These are phyloP conservation scores for Pythium insidiosum DNA, from an alignment of 352 stramenopile species.

Conservation along the genomic window DNA sequence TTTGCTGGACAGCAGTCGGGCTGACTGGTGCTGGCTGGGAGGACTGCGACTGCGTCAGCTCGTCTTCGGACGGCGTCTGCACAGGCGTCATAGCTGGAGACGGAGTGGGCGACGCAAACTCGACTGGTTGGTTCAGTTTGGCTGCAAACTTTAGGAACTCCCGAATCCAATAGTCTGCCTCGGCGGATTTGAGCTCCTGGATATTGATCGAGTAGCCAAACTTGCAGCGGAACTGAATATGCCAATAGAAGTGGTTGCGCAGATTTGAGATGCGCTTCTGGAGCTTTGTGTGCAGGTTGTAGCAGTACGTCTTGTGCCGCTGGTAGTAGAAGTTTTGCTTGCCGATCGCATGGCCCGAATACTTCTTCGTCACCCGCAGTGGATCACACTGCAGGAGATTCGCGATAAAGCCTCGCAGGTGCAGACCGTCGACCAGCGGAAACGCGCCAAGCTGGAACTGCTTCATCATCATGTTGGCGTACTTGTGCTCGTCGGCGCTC, in stretches of 20 bases:
- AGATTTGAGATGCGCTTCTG: constrained; percentile 74
- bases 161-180: constrained; percentile 62
- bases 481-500: constrained; percentile 67
- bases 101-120: constrained; percentile 13
- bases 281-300: constrained; percentile 70
- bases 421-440: constrained; percentile 55
- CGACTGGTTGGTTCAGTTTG: constrained; percentile 50
- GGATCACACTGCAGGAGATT: constrained; percentile 73
- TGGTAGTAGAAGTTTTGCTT: constrained; percentile 78
- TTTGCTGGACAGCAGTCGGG: neutral
- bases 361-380: constrained; percentile 80
- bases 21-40: neutral
- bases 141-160: constrained; percentile 62
- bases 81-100: neutral
- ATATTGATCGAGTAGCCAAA: constrained; percentile 50
- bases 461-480: constrained; percentile 78
- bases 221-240: constrained; percentile 70
- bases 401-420: constrained; percentile 67
- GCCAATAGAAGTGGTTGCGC: constrained; percentile 80
- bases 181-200: constrained; percentile 51
- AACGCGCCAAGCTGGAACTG: constrained; percentile 68
- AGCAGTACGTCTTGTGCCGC: constrained; percentile 50
- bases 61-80: neutral
- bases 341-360: constrained; percentile 57
- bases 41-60: neutral